A percentile compares a stretch with the other conserved stretches of the same genome.
These are phyloP conservation scores for Neofusicoccum sp. DNA, from an alignment of 2,329 filamentous ascomycete species.

Conservation along the genomic window DNA sequence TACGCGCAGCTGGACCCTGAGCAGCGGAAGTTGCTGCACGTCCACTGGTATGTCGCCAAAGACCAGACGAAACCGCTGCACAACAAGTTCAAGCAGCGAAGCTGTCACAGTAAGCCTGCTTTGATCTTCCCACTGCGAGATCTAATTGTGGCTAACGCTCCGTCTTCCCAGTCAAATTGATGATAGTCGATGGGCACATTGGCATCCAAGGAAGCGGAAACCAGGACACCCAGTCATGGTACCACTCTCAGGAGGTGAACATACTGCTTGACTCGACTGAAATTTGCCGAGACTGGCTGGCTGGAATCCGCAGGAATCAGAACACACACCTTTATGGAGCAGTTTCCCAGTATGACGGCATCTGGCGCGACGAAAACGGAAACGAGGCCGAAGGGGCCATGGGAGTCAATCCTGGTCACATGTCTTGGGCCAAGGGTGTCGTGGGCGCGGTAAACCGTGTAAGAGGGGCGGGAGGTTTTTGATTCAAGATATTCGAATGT, in stretches of 20 bases:
- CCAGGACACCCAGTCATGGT: constrained; percentile 79
- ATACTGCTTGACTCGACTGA: constrained; percentile 66
- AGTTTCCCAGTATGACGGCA: constrained; percentile 55
- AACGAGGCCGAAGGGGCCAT: constrained; percentile 43
- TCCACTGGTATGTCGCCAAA: constrained; percentile 71
- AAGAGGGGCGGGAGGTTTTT: constrained; percentile 57
- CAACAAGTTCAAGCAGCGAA: constrained; percentile 63
- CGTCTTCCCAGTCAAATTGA: constrained; percentile 58
- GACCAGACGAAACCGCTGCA: constrained; percentile 68
- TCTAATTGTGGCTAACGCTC: not conserved
- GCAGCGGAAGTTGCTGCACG: constrained; percentile 54
- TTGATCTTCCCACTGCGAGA: not conserved
- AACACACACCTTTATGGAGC: constrained; percentile 62
- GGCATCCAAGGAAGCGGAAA: constrained; percentile 75
- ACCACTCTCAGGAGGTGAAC: constrained; percentile 75
- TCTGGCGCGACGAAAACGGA: constrained; percentile 34
- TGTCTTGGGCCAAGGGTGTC: constrained; percentile 59
- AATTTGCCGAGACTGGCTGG: constrained; percentile 63
- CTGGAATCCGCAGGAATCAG: constrained; percentile 62
- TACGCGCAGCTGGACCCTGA: constrained; percentile 53
- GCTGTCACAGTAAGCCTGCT: constrained; percentile 56
- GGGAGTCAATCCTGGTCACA: constrained; percentile 50
- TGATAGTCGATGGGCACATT: constrained; percentile 68
- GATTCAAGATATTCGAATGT: too few species aligned
- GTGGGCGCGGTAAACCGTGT: constrained; percentile 59